These are phyloP conservation scores for Cercospora sp. DNA, from an alignment of 2,329 filamentous ascomycete species.

Conservation along the genomic window DNA sequence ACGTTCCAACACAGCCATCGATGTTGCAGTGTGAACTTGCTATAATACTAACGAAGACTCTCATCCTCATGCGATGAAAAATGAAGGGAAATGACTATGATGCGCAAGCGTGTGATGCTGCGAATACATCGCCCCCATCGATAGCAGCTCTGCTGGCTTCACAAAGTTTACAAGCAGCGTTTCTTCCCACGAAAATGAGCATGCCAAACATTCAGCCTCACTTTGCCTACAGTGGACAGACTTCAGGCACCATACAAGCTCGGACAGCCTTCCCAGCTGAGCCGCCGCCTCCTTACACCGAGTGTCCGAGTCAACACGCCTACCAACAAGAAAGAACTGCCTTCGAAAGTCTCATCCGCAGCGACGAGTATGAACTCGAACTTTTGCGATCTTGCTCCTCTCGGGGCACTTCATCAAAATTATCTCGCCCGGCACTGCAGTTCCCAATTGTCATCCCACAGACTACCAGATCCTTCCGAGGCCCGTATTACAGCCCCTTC, in stretches of 20 bases:
- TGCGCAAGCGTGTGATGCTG: background rate
- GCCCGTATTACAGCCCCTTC: slow-evolving; percentile 18
- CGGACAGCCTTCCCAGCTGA: background rate
- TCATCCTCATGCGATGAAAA: background rate
- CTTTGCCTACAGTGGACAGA: background rate
- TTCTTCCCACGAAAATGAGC: background rate
- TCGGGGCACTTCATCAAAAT: background rate
- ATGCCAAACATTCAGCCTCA: background rate
- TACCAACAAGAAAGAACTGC: background rate
- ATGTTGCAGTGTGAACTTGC: background rate
- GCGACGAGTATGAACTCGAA: background rate
- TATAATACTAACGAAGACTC: background rate
- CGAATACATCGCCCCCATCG: background rate
- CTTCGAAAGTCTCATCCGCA: background rate
- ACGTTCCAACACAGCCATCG: background rate
- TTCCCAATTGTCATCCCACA: slow-evolving; percentile 14
- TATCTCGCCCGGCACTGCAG: background rate
- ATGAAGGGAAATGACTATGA: background rate
- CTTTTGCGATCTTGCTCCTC: background rate
- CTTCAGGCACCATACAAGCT: background rate
- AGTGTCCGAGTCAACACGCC: background rate
- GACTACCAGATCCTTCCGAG: slow-evolving; percentile 8
- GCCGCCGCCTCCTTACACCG: background rate
- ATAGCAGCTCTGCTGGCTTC: background rate
- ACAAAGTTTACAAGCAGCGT: background rate